Evolutionary conservation across 371 early-diverging fungal genomes (phyloP), one percentile per base, ranked within the genome.

Genomic region (Mucor indicus): DNA sequence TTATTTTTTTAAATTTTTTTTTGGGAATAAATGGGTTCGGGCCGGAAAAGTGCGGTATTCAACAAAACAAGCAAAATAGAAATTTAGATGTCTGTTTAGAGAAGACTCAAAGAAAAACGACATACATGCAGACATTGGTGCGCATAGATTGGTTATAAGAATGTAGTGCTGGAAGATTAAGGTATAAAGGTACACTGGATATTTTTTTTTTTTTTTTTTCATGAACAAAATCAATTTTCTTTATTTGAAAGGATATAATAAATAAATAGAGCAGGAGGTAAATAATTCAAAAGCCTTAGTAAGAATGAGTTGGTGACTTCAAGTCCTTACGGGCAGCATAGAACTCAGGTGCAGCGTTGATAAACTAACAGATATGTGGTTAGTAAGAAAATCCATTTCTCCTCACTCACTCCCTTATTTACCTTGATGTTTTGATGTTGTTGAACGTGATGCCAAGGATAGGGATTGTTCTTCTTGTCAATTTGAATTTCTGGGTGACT

Each of bases 401-500:
- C 20, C 20, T 2, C 8, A 16, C 4, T 23, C 24, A 9, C 23
- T 32, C 16, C 13, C 32, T 12, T 24, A 17, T n/a, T 25, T 65
- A 74, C 64, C 69, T 74, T 74, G 33, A 67, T 68, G 38, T 71
- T 70, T 36, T 71, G 44, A 40, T 74, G 69, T 38, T 74, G 75
- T 50, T 74, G 48, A 19, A 74, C 64, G 16, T 54, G 63, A 33
- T 62, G 50, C 75, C 75, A 74, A 47, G 75, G 75, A 30, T 58
- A 56, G 23, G 73, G 73, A 52, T 70, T 70, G 36, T 70, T 71
- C 52, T 68, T 65, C 27, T 61, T 60, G 45, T 74, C 70, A 39
- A 74, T 55, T n/a, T 64, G 57, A 24, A 74, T 68, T 40, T 74
- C 75, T 49, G 75, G 75, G 52, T 74, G 75, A 12, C 67, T 73